phyloP scores from a whole-genome alignment of 768 basidiomycete genomes.

The Nidularia pulvinata region DNA sequence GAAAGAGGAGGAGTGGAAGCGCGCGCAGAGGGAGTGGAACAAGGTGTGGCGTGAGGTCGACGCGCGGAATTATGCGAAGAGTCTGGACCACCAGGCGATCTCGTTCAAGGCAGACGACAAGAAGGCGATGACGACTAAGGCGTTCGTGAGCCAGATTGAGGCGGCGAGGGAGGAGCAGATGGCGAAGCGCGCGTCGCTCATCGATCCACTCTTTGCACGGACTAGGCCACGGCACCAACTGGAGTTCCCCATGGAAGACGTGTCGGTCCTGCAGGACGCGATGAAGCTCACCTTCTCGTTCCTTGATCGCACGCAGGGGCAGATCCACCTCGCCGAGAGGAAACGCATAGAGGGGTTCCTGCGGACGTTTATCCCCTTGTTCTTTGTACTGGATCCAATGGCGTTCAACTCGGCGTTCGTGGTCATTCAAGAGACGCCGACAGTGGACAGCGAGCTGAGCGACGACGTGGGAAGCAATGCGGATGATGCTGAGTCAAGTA shows the following conservation, averaged over 20 bases:
- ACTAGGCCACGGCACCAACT: slow-evolving; percentile 78
- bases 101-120: slow-evolving; percentile 91
- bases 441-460: slow-evolving; percentile 52
- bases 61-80: slow-evolving; percentile 90
- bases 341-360: slow-evolving; percentile 83
- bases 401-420: slow-evolving; percentile 73
- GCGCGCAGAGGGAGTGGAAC: slow-evolving; percentile 98
- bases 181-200: slow-evolving; percentile 64
- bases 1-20: slow-evolving; percentile 99
- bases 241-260: slow-evolving; percentile 74
- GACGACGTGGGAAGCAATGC: slow-evolving; percentile 41
- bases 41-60: slow-evolving; percentile 98
- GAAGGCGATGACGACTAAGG: slow-evolving; percentile 73
- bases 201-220: slow-evolving; percentile 56
- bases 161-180: slow-evolving; percentile 81
- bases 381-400: slow-evolving; percentile 74
- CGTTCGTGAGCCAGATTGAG: slow-evolving; percentile 85
- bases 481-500: slow-evolving; percentile 39
- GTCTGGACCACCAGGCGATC: slow-evolving; percentile 92
- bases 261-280: slow-evolving; percentile 79
- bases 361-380: slow-evolving; percentile 72
- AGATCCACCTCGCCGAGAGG: slow-evolving; percentile 70
- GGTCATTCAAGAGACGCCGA: slow-evolving; percentile 44
- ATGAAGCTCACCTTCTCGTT: slow-evolving; percentile 89
- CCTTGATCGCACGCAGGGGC: slow-evolving; percentile 84